Base-by-base conservation (phyloP, 225 moss, liverwort and hornwort species). In the Physcomitrellopsis africana region DNA sequence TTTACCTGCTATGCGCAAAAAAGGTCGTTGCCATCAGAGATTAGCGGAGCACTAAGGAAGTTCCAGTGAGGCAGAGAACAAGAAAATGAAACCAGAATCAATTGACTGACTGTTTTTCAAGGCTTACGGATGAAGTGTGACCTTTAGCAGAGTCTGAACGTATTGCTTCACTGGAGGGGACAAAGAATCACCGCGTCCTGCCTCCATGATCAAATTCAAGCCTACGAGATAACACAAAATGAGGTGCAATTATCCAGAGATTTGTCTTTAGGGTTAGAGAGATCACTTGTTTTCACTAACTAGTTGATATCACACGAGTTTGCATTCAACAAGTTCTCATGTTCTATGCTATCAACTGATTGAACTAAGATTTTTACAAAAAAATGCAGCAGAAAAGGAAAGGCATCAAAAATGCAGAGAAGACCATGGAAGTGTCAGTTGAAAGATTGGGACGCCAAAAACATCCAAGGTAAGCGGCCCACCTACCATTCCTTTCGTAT, bases 401-500 rank as follows among this genome's bases (percentile, higher is more conserved):
- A 11, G 27, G 61, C 27, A 46, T 14, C 10, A 20, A 54, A 37
- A 9, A 42, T 13, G 42, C n/a, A 51, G 51, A 53, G 7, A 41
- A 32, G 52, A 51, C n/a, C 19, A 64, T 13, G 11, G 16, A 16
- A 67, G 17, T 66, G 47, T 12, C 43, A 63, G 19, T 0, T 1
- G 45, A 64, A 0, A 7, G 5, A 7, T 13, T 64, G 20, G 45
- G 23, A 43, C 17, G 70, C 24, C 45, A 70, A 37, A 37, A 37
- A 10, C 58, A 46, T 15, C 41, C 48, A 49, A 10, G 81, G 9
- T 20, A 37, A 54, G 81, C 85, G 63, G 78, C 15, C 54, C 14
- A 76, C 90, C 81, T 67, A 96, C 96, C 94, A 54, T 94, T 91
- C 14, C 96, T 92, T 69, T 92, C 85, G 51, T 88, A 96, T 63